phyloP scores from a whole-genome alignment of 2,329 filamentous ascomycete species.

The Stagonosporopsis vannaccii region DNA sequence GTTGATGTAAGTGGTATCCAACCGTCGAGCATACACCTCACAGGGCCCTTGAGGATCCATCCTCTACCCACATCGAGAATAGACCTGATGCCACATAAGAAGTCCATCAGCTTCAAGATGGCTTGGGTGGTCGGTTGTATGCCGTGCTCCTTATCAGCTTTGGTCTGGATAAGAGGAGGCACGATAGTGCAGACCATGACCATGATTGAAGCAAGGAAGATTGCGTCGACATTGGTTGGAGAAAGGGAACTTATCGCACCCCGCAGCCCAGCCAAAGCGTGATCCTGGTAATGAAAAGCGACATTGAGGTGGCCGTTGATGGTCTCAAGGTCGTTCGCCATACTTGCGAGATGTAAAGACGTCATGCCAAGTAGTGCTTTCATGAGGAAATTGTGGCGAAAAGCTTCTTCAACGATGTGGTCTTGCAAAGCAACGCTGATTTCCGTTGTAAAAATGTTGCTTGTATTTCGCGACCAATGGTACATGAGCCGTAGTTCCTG shows the following conservation, averaged over 20 bases:
- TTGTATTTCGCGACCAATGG: conserved; percentile 7
- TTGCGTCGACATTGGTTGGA: conserved; percentile 1
- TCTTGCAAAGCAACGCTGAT: conserved; percentile 1
- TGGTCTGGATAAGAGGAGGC: conserved; percentile 1
- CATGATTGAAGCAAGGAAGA: conserved; percentile 1
- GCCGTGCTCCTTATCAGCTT: too few species aligned
- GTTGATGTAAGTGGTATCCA: too few species aligned
- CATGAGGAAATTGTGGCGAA: conserved; percentile 15
- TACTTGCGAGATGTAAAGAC: conserved; percentile 5
- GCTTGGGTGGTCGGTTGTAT: not conserved
- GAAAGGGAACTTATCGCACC: not conserved
- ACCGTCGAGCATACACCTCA: too few species aligned
- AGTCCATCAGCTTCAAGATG: too few species aligned
- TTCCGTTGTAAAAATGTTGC: conserved; percentile 6
- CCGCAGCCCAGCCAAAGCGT: too few species aligned
- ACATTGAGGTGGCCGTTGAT: too few species aligned
- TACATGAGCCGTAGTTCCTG: conserved; percentile 11
- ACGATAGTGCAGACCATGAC: conserved; percentile 11
- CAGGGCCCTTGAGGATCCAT: too few species aligned
- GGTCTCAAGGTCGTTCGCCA: too few species aligned
- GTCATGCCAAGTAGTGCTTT: conserved; percentile 11
- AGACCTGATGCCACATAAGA: too few species aligned
- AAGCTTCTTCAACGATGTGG: conserved; percentile 10
- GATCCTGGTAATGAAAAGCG: too few species aligned
- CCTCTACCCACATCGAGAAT: too few species aligned